Conservation (phyloP, 768 basidiomycete genomes). For the Suillus ampliporus region DNA sequence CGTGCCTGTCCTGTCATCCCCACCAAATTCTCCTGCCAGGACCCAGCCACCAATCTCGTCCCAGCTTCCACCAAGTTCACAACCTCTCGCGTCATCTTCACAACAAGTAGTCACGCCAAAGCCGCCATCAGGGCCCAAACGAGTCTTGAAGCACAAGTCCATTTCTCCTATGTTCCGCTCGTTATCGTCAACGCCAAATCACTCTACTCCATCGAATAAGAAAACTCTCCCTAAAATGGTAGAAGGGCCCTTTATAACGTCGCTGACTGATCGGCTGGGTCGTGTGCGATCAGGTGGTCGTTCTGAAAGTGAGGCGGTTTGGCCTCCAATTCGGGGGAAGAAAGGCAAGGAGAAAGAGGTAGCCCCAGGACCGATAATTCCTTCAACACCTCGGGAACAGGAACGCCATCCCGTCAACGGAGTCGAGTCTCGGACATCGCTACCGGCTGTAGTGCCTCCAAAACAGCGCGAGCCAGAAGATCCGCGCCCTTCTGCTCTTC, state of each 20-base stretch:
- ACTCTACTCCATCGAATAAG: not conserved
- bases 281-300: not conserved
- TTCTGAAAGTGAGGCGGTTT: not conserved
- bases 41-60: not conserved
- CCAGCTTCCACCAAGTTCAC: not conserved
- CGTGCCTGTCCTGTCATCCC: conserved; percentile 9
- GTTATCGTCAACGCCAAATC: not conserved
- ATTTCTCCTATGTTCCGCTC: not conserved
- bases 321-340: not conserved
- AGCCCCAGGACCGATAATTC: no score
- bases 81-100: not conserved
- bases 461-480: not conserved
- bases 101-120: conserved; percentile 3
- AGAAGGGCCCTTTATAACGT: not conserved
- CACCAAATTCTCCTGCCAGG: not conserved
- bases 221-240: not conserved
- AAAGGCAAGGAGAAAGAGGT: not conserved
- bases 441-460: not conserved
- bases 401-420: not conserved
- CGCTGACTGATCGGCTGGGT: not conserved
- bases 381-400: not conserved
- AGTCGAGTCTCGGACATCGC: not conserved
- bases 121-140: not conserved
- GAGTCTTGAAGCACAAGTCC: not conserved
- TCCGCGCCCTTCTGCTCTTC: not conserved